These are phyloP conservation scores for Daldinia vernicosa DNA, from an alignment of 495 filamentous ascomycete genomes.

Conservation along the genomic window DNA sequence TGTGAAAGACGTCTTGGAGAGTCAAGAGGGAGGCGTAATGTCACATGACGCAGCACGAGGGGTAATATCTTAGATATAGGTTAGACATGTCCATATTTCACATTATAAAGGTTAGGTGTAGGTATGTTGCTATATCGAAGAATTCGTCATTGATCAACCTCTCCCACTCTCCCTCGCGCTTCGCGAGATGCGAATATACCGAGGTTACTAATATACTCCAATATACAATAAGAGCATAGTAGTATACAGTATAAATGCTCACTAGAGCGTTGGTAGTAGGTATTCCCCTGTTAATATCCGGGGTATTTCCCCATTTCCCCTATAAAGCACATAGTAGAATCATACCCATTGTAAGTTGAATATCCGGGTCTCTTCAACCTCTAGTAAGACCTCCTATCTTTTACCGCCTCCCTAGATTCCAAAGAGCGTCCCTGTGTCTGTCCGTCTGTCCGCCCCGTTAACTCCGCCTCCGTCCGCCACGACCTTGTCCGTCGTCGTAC, in stretches of 20 bases:
- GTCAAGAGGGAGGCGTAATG: neutral
- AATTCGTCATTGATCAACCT: neutral
- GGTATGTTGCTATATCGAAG: neutral
- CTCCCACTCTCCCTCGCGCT: neutral
- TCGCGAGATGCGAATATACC: neutral
- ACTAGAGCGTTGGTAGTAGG: neutral
- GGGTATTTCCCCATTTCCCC: neutral
- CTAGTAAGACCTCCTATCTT: neutral
- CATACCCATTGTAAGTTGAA: neutral
- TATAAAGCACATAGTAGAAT: neutral
- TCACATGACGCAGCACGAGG: conserved; percentile 1
- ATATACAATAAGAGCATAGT: neutral
- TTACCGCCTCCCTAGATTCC: neutral
- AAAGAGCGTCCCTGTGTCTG: neutral
- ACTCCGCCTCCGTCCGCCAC: conserved; percentile 22
- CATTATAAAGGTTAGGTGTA: neutral
- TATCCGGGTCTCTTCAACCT: neutral
- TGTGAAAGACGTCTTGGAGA: neutral
- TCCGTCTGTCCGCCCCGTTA: neutral
- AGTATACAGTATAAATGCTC: neutral
- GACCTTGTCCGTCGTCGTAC: conserved; percentile 16
- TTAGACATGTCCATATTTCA: neutral
- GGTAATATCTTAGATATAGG: neutral
- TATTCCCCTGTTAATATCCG: neutral
- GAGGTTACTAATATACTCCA: neutral